Evolutionary conservation across 805 yeast genomes (phyloP).

Genomic region (Kuraishia cidri): DNA sequence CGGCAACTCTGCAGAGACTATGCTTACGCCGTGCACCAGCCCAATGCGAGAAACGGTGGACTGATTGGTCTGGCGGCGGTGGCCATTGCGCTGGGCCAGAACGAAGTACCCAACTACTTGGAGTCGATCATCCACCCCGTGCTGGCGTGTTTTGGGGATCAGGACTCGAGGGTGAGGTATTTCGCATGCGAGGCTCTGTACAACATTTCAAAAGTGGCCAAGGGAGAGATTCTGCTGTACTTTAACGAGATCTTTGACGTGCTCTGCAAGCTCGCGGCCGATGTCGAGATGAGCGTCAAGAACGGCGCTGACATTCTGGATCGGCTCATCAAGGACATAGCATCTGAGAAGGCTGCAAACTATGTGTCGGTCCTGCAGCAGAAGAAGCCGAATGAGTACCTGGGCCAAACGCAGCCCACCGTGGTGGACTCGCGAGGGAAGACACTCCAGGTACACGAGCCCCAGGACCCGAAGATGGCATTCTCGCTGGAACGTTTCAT

Average conservation of each 20-base stretch:
- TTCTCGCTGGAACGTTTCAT: constrained; percentile 83
- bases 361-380: constrained; percentile 65
- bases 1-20: constrained; percentile 69
- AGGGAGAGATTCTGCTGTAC: constrained; percentile 85
- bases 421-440: constrained; percentile 49
- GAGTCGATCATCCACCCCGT: constrained; percentile 90
- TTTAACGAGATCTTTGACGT: constrained; percentile 95
- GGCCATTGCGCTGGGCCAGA: constrained; percentile 83
- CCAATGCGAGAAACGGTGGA: constrained; percentile 91
- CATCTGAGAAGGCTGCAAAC: constrained; percentile 86
- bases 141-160: constrained; percentile 91
- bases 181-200: constrained; percentile 95
- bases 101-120: constrained; percentile 74
- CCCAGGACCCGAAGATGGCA: constrained; percentile 53
- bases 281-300: constrained; percentile 82
- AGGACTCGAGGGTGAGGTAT: constrained; percentile 93
- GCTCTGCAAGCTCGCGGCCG: constrained; percentile 81
- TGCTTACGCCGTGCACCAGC: constrained; percentile 76
- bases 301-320: constrained; percentile 94
- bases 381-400: constrained; percentile 17
- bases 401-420: constrained; percentile 23
- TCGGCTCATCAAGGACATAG: constrained; percentile 85
- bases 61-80: constrained; percentile 93
- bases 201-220: constrained; percentile 92
- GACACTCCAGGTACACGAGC: constrained; percentile 48